Conservation (phyloP, 2,329 filamentous ascomycete genomes). For the Myriosclerotinia duriaeana region DNA sequence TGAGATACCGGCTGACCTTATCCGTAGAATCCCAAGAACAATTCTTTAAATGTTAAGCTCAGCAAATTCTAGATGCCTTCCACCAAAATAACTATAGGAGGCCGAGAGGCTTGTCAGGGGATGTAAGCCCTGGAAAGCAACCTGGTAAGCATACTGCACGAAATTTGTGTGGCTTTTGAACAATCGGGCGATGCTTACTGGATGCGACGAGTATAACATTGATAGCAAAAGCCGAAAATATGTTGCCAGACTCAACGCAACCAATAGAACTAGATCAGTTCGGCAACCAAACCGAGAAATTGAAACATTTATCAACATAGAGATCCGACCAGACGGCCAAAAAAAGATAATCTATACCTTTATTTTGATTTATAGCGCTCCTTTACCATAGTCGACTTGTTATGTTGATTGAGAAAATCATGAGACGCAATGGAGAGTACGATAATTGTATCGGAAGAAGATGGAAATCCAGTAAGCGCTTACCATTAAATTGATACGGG, state of each 20-base stretch:
- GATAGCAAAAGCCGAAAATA: background rate
- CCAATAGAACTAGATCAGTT: background rate
- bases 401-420: background rate
- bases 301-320: background rate
- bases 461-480: background rate
- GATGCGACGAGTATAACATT: background rate
- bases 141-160: too few species aligned
- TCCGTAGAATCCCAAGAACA: background rate
- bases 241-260: background rate
- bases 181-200: background rate
- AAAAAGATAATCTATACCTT: background rate
- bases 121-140: background rate
- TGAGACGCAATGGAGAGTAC: background rate
- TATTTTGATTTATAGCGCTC: background rate
- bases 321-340: background rate
- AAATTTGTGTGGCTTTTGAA: background rate
- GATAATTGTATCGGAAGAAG: background rate
- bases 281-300: background rate
- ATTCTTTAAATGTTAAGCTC: background rate
- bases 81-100: too few species aligned
- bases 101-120: background rate
- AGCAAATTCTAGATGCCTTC: background rate
- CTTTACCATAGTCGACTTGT: background rate
- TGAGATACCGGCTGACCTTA: background rate
- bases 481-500: background rate